Evolutionary conservation across 2,329 filamentous ascomycete genomes (phyloP).

Genomic region (Zymoseptoria ardabiliae): DNA sequence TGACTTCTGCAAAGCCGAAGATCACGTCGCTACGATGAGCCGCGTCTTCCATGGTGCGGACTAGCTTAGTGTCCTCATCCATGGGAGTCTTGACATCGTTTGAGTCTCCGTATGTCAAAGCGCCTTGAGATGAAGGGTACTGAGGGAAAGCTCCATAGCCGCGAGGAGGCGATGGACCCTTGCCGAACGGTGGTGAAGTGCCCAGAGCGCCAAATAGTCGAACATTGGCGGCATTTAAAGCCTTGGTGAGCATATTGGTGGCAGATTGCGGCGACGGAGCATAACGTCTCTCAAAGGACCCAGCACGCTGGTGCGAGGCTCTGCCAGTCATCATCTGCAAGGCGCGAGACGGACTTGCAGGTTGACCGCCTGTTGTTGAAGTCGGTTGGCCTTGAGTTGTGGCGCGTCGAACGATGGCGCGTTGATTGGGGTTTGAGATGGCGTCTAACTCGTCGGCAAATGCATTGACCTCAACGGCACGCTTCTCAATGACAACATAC

Average conservation of each 20-base stretch:
- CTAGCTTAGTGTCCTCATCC: constrained; percentile 73
- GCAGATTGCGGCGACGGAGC: constrained; percentile 66
- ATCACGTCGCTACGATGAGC: constrained; percentile 93
- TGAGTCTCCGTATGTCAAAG: constrained; percentile 57
- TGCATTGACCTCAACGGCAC: constrained; percentile 91
- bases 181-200: constrained; percentile 53
- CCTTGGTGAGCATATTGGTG: constrained; percentile 88
- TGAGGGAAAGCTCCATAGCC: constrained; percentile 76
- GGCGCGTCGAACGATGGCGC: constrained; percentile 63
- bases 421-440: constrained; percentile 51
- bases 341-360: constrained; percentile 59
- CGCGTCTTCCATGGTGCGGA: constrained; percentile 81
- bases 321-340: constrained; percentile 67
- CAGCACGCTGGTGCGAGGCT: constrained; percentile 63
- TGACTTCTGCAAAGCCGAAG: constrained; percentile 95
- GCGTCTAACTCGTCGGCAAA: constrained; percentile 91
- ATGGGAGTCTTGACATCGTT: constrained; percentile 49
- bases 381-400: constrained; percentile 69
- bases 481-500: constrained; percentile 93
- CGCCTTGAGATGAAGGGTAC: constrained; percentile 67
- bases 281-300: constrained; percentile 76
- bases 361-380: constrained; percentile 60
- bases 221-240: constrained; percentile 84
- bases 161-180: constrained; percentile 63
- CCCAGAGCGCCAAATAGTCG: constrained; percentile 62